Base-by-base conservation (phyloP, 495 filamentous ascomycete genomes). In the Lichenothelia convexa region DNA sequence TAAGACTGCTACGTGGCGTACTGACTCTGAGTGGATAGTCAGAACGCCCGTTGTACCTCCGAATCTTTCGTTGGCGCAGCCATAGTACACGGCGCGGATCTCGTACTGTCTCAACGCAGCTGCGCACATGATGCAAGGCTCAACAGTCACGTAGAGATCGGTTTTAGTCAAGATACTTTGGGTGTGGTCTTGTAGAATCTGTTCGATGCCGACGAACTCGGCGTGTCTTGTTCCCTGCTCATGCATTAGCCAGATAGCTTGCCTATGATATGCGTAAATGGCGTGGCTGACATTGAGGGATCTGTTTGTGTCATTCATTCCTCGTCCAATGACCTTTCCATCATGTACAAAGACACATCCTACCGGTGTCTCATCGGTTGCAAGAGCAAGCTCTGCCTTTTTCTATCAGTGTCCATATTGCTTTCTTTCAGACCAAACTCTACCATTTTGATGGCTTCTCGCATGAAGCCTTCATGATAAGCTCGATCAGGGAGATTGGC, bases 111-210 rank as follows among this genome's bases (percentile, higher is more conserved):
- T 73, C 21, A 97, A 66, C 19, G 85, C 68, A n/a, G 82, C 84
- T 2, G 89, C 87, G 50, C 89, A 97, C 89, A 97, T 97, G 48
- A 97, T 75, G 53, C 89, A 97, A 1, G 89, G 89, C 53, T 97
- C 89, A 34, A 95, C 86, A 0, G 89, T 95, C 21, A 97, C 89
- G 53, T 97, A 97, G 20, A 95, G 68, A 46, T 78, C 73, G 29
- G 78, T 82, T 26, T 79, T 67, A 18, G 56, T 49, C 44, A 95
- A 62, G 36, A 81, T 62, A 5, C 61, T 64, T 4, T 64, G 61
- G 6, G 72, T 68, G 46, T 78, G 55, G 11, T 45, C 56, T 32
- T 56, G 53, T 9, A 81, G 62, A 41, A 79, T 65, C 26, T 67
- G 51, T 30, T 69, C 70, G 21, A 97, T 66, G 15, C 82, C 89